Evolutionary conservation across 1,284 basidiomycete species (phyloP).

Genomic region (Malassezia vespertilionis): DNA sequence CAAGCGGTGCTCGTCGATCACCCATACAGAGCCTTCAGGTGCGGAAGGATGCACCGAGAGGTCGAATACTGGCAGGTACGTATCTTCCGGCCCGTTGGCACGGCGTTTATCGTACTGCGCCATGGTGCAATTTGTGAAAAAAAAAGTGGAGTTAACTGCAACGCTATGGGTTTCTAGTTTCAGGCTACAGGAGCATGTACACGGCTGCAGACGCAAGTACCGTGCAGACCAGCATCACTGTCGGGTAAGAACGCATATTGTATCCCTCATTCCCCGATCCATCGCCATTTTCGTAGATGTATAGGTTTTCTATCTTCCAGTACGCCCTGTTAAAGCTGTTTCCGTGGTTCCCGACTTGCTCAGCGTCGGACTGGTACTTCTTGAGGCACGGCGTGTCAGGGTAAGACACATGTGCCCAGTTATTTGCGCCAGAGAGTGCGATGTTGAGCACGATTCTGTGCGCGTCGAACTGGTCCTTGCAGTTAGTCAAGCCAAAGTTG

Average conservation of each 20-base stretch:
- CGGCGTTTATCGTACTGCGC: conserved; percentile 9
- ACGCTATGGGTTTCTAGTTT: no score
- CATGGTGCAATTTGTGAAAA: not conserved
- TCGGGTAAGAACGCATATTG: no score
- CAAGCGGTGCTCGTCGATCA: conserved; percentile 2
- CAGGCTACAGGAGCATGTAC: no score
- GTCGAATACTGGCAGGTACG: conserved; percentile 6
- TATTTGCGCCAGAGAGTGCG: conserved; percentile 40
- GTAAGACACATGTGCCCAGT: conserved; percentile 34
- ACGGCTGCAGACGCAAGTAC: no score
- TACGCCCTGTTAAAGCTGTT: conserved; percentile 28
- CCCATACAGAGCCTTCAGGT: conserved; percentile 1
- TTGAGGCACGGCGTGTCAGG: conserved; percentile 21
- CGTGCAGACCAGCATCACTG: no score
- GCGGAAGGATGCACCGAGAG: not conserved
- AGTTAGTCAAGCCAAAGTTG: conserved; percentile 29
- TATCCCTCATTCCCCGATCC: no score
- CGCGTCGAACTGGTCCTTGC: conserved; percentile 27
- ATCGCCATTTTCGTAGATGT: not conserved
- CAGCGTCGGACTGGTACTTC: conserved; percentile 26
- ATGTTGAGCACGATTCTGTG: conserved; percentile 42
- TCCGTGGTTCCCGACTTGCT: conserved; percentile 33
- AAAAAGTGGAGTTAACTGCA: not conserved
- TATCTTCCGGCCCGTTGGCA: conserved; percentile 15
- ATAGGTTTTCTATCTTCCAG: conserved; percentile 30